Evolutionary conservation across 1,284 basidiomycete species (phyloP), one percentile per base, ranked within the genome.

Genomic region (Agaricales sp.): DNA sequence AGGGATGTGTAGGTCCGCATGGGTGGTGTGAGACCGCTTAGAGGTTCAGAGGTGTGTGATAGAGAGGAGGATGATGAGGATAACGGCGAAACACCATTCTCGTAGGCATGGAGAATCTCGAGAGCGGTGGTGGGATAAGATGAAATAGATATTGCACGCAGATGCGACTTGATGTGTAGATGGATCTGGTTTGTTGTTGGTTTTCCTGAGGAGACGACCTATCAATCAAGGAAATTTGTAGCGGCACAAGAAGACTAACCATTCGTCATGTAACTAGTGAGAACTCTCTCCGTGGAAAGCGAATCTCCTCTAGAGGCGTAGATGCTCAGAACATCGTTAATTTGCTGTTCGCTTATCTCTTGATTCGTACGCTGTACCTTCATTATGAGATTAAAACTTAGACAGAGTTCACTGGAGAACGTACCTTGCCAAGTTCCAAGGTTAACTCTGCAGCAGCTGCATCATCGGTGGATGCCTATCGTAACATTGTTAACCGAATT

Each of bases 1-100:
- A 79, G 62, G 23, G 75, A 71, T 3, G 78, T 77, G 58, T 89
- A 89, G 2, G 82, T 76, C 50, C 68, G 66, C 57, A 86, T 75
- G 0, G 85, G 80, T 0, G 82, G 76, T 2, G 76, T 71, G 4
- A 69, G 60, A n/a, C 68, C 71, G 0, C 63, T 59, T 61, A 8
- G 6, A 16, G 6, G 4, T 11, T 41, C 8, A 41, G 39, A 41
- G 16, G 18, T 20, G 8, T 11, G 8, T 8, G 39, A 18, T n/a
- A 16, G 8, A 6, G 39, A 41, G 16, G 16, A 16, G 39, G 39
- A 41, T 41, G 13, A 20, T n/a, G 39, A 16, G 16, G 39, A 16
- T 16, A 41, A 20, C 8, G 39, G 39, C 8, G 18, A 6, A 41
- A 20, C 18, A 4, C 39, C 39, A 41, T 41, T 41, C 39, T 88